These are phyloP conservation scores for Boehmeria nivea DNA, from an alignment of 306 rosid species.

Conservation along the genomic window DNA sequence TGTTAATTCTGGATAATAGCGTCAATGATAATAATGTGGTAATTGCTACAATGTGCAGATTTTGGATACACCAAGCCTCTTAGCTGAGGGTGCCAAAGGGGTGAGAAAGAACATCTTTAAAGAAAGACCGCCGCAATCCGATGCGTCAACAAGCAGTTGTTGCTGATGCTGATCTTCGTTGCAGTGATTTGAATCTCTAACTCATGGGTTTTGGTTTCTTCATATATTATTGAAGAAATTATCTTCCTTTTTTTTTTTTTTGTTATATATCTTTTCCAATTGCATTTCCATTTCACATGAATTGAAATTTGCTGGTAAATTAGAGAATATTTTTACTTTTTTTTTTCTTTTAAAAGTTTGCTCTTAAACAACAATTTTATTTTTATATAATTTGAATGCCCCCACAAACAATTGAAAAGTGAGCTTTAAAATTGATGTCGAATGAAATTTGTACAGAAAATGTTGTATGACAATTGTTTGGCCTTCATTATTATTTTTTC, in stretches of 20 bases:
- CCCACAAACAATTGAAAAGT: no score
- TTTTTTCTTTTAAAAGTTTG: no score
- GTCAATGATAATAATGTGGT: no score
- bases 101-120: conserved; percentile 73
- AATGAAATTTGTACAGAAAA: no score
- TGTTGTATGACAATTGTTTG: no score
- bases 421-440: no score
- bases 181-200: conserved; percentile 18
- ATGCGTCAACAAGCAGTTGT: conserved; percentile 61
- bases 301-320: conserved; percentile 13
- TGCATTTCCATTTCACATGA: conserved; percentile 9
- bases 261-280: no score
- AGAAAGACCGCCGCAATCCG: conserved; percentile 51
- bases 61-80: conserved; percentile 88
- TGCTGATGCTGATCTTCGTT: conserved; percentile 46
- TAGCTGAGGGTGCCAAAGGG: conserved; percentile 85
- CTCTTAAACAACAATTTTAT: no score
- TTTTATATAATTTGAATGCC: no score
- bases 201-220: conserved; percentile 1
- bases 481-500: no score
- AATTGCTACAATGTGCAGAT: conserved; percentile 39
- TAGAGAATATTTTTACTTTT: not conserved
- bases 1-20: no score
- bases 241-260: not conserved
- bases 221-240: conserved; percentile 2